Evolutionary conservation across 129 eudicot genomes (phyloP).

Genomic region (Tanacetum coccineum): DNA sequence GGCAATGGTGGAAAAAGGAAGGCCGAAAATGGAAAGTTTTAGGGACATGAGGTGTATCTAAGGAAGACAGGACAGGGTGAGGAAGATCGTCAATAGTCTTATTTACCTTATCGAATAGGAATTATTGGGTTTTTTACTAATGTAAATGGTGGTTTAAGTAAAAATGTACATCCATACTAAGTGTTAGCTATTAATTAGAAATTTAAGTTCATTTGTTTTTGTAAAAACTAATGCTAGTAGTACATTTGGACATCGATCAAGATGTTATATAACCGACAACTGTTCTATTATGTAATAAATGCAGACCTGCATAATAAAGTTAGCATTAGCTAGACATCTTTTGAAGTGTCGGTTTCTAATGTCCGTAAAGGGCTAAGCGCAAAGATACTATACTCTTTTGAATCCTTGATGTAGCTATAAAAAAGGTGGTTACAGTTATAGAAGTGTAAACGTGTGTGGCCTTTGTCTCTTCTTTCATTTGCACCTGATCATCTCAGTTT

Average conservation of each 20-base stretch:
- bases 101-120: slow-evolving; percentile 62
- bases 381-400: no score
- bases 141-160: slow-evolving; percentile 55
- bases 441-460: slow-evolving; percentile 30
- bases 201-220: no score
- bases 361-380: no score
- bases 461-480: slow-evolving; percentile 16
- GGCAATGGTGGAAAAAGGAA: slow-evolving; percentile 20
- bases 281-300: no score
- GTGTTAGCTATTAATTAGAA: background rate
- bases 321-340: no score
- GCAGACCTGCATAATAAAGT: no score
- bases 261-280: no score
- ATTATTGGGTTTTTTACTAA: slow-evolving; percentile 63
- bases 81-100: slow-evolving; percentile 41
- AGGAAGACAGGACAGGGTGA: slow-evolving; percentile 38
- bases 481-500: no score
- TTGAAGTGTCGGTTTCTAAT: no score
- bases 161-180: slow-evolving; percentile 62
- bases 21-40: slow-evolving; percentile 30
- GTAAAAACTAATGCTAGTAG: no score
- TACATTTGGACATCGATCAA: no score
- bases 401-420: slow-evolving; percentile 23
- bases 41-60: slow-evolving; percentile 59
- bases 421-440: no score